Percentiles rank a stretch among this genome's conserved stretches.
Conservation (phyloP, 2,329 filamentous ascomycete genomes). For the Claviceps fusiformis region DNA sequence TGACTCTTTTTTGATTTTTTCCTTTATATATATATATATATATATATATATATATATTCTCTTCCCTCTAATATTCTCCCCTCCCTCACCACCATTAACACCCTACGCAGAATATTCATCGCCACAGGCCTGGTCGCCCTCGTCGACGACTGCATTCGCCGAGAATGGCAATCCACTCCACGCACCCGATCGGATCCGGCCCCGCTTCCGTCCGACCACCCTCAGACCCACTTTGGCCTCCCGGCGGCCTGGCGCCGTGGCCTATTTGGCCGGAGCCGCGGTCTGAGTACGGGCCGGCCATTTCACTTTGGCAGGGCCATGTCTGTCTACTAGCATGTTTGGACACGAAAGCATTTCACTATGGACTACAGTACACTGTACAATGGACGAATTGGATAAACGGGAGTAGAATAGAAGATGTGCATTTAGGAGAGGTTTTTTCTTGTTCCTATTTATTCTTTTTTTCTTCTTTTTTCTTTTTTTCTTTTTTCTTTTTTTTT, state of each 20-base stretch:
- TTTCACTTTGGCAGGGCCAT: conserved; percentile 23
- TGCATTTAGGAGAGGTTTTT: no score
- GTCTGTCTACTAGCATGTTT: conserved; percentile 19
- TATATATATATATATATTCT: no score
- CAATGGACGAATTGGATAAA: no score
- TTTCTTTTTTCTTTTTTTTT: no score
- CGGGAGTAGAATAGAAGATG: no score
- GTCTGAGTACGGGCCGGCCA: conserved; percentile 20
- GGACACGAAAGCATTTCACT: no score
- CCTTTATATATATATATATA: not conserved
- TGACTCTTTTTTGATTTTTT: conserved; percentile 8
- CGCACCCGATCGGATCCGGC: not conserved
- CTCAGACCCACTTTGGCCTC: not conserved
- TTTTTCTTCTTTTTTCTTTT: no score
- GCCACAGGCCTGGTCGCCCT: conserved; percentile 80
- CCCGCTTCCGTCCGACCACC: not conserved
- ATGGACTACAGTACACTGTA: no score
- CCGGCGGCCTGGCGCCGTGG: not conserved
- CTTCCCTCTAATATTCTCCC: no score
- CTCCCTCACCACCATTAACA: not conserved
- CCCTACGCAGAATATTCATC: conserved; percentile 60
- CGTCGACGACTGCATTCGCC: conserved; percentile 82
- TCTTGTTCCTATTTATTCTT: no score
- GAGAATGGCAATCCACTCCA: conserved; percentile 43
- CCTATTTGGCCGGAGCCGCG: conserved; percentile 4